Percentiles rank a stretch among this genome's conserved stretches.
phyloP scores from a whole-genome alignment of 495 filamentous ascomycete genomes.

The Neurospora pannonica region DNA sequence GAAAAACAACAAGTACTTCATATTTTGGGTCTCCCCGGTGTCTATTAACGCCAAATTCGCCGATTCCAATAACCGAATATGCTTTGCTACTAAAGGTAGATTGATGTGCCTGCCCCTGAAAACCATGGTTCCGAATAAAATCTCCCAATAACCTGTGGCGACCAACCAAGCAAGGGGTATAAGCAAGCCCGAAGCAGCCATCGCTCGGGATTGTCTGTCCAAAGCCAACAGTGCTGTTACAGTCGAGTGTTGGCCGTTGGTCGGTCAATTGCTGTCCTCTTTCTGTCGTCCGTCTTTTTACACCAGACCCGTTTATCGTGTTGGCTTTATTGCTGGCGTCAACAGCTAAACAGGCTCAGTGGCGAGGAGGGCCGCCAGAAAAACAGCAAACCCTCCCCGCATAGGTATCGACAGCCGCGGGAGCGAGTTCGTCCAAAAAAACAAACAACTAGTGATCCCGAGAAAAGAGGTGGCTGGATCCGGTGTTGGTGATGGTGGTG shows the following conservation, averaged over 20 bases:
- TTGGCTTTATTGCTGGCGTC: neutral
- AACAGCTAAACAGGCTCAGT: neutral
- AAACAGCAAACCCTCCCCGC: neutral
- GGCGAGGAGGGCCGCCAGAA: neutral
- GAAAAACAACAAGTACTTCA: neutral
- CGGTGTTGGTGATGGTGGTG: neutral
- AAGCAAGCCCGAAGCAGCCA: neutral
- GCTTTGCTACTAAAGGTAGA: constrained; percentile 1
- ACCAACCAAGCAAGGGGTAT: neutral
- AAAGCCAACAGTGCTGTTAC: neutral
- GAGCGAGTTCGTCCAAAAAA: neutral
- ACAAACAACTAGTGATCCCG: neutral
- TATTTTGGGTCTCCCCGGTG: constrained; percentile 6
- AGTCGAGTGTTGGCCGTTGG: neutral
- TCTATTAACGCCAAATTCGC: constrained; percentile 19
- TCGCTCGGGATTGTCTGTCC: neutral
- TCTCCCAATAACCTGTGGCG: neutral
- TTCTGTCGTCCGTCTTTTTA: neutral
- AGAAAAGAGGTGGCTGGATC: neutral
- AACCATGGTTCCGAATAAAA: neutral
- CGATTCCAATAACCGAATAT: constrained; percentile 9
- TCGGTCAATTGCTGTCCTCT: neutral
- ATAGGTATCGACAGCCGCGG: neutral
- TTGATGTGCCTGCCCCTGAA: neutral
- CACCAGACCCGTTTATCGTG: neutral